Conservation (phyloP, 2,329 filamentous ascomycete genomes). For the Amauroascus niger region DNA sequence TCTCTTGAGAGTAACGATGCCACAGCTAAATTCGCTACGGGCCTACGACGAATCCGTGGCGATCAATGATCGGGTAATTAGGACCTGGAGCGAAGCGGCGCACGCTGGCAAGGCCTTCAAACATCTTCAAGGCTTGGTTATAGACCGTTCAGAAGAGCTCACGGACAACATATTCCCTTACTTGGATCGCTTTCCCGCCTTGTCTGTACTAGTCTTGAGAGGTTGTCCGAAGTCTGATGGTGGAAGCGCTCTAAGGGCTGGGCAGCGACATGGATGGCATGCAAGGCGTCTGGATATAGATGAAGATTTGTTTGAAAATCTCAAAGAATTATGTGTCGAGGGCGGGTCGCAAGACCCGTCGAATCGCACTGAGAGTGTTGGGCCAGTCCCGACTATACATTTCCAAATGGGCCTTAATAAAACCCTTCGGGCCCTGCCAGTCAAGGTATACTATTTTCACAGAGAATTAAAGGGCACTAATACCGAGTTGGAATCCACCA, state of each 20-base stretch:
- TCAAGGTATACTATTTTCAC: background rate
- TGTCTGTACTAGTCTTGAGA: slow-evolving; percentile 29
- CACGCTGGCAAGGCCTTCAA: slow-evolving; percentile 26
- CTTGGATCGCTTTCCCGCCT: slow-evolving; percentile 28
- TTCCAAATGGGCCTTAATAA: background rate
- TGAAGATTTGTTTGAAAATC: background rate
- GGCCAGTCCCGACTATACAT: background rate
- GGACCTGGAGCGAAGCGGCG: slow-evolving; percentile 35
- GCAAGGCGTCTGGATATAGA: background rate
- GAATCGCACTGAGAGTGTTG: background rate
- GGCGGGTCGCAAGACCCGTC: background rate
- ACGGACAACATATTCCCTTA: slow-evolving; percentile 28
- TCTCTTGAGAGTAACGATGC: slow-evolving; percentile 30
- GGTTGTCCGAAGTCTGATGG: slow-evolving; percentile 26
- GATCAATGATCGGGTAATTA: slow-evolving; percentile 34
- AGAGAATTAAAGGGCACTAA: background rate
- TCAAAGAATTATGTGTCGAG: background rate
- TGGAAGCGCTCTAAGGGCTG: slow-evolving; percentile 17
- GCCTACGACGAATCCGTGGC: slow-evolving; percentile 12
- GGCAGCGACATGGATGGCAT: slow-evolving; percentile 25
- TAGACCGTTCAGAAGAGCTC: slow-evolving; percentile 28
- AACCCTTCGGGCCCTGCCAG: background rate
- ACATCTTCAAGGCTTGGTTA: slow-evolving; percentile 31
- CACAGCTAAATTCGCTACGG: slow-evolving; percentile 12
- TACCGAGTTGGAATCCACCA: background rate